Evolutionary conservation across 148 eudicot species (phyloP), one percentile per base, ranked within the genome.

Genomic region (Amaranthus hypochondriacus): DNA sequence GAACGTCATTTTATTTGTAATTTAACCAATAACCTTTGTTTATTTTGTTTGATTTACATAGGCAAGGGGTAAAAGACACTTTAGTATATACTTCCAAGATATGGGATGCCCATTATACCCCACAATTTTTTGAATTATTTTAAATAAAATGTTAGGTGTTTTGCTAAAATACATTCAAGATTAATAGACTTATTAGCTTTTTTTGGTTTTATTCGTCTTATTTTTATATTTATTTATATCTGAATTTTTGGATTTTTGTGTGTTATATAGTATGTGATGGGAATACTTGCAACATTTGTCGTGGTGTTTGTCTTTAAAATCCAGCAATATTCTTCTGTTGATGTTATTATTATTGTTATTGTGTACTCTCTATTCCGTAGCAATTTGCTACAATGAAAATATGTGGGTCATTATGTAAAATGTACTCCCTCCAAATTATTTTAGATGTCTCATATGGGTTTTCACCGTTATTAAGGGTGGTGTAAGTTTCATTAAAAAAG

Each of bases 311-410:
- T 66, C 66, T 71, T 70, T 71, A 70, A 60, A 57, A 28, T 59
- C 57, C 75, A 66, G 61, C 79, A 65, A 80, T 79, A 80, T 80
- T 80, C 82, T 67, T 71, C 53, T 68, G 66, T 54, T 73, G 77
- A 74, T 73, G 55, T 68, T 73, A 52, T 52, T 56, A 15, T 74
- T 4, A 4, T 56, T 14, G 44, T 46, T n/a, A 54, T 71, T 74
- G 39, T 28, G 39, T 28, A 28, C 39, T 28, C 39, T 28, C 39
- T 28, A 28, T 28, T 0, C 39, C 39, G 39, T 28, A 28, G 39
- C 39, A 28, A 28, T 28, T 28, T 28, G 39, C 39, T 28, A 28
- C 39, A 28, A 28, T 28, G 1, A 66, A 11, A 44, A 43, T 18
- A 65, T 44, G 42, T 49, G 44, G 66, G 66, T 62, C 13, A 42